A percentile compares a stretch with the other conserved stretches of the same genome.
These are phyloP conservation scores for Scenedesmus sp. DNA, from an alignment of 163 green algal genomes.

Conservation along the genomic window DNA sequence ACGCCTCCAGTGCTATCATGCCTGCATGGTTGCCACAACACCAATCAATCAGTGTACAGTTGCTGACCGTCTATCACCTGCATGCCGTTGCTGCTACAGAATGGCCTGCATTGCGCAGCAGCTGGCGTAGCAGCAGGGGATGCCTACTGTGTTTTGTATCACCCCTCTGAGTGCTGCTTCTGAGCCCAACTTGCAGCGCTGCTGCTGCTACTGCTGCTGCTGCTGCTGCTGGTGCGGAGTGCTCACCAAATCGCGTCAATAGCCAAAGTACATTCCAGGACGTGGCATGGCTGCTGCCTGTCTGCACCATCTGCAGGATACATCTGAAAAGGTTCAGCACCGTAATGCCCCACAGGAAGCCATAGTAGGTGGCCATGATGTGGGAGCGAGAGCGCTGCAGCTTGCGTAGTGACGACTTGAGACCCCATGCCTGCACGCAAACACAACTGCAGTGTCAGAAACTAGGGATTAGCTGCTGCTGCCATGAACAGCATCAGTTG, in stretches of 20 bases:
- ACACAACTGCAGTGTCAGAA: not conserved
- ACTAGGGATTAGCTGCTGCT: not conserved
- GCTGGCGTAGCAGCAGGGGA: not conserved
- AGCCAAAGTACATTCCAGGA: slow-evolving; percentile 68
- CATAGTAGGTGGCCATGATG: slow-evolving; percentile 76
- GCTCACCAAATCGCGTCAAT: slow-evolving; percentile 62
- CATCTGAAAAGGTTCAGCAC: slow-evolving; percentile 62
- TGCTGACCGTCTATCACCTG: not conserved
- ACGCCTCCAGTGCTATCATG: slow-evolving; percentile 67
- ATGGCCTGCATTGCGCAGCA: not conserved
- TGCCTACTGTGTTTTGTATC: not conserved
- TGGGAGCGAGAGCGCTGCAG: slow-evolving; percentile 61
- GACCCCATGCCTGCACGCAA: slow-evolving; percentile 49
- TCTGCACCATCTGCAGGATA: slow-evolving; percentile 55
- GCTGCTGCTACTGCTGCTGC: not conserved
- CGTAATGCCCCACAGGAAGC: slow-evolving; percentile 65
- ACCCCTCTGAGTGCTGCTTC: no score
- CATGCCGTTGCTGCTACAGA: not conserved
- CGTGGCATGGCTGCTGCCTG: slow-evolving; percentile 22
- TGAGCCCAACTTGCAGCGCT: no score
- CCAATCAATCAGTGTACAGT: not conserved
- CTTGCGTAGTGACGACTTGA: slow-evolving; percentile 59
- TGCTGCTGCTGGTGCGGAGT: not conserved
- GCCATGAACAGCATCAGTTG: not conserved
- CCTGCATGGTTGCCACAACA: slow-evolving; percentile 47